Evolutionary conservation across 352 stramenopile species (phyloP).

Genomic region (Globisporangium parvum): DNA sequence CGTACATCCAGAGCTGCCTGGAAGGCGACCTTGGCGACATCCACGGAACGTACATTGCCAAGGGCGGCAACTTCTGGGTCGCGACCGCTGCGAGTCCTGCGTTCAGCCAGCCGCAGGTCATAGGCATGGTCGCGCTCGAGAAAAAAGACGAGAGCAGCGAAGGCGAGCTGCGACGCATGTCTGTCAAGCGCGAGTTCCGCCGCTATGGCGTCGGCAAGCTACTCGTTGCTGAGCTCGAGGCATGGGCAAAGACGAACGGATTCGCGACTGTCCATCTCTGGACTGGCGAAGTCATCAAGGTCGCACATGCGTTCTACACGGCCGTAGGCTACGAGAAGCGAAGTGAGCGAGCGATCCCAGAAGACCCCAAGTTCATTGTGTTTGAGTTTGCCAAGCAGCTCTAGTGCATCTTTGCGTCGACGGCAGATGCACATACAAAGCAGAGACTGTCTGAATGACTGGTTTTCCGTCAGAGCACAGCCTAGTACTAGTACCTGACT

Average conservation of each 20-base stretch:
- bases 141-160: conserved; percentile 17
- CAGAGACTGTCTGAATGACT: too few species aligned
- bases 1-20: conserved; percentile 4
- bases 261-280: conserved; percentile 26
- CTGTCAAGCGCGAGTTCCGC: conserved; percentile 26
- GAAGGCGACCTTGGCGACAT: conserved; percentile 8
- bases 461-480: too few species aligned
- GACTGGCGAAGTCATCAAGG: conserved; percentile 30
- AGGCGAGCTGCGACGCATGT: conserved; percentile 43
- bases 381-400: conserved; percentile 34
- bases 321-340: conserved; percentile 24
- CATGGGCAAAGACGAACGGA: conserved; percentile 24
- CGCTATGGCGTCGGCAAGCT: conserved; percentile 29
- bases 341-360: conserved; percentile 20
- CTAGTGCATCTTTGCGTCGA: background rate
- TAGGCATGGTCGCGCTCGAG: conserved; percentile 38
- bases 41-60: conserved; percentile 4
- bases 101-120: conserved; percentile 11
- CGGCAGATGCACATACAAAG: background rate
- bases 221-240: conserved; percentile 33
- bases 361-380: conserved; percentile 24
- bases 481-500: too few species aligned
- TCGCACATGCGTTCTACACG: conserved; percentile 30
- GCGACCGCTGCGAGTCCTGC: background rate
- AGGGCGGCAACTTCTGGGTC: conserved; percentile 39